Base-by-base conservation (phyloP, 139 green algal genomes). In the Chlamydomonas sp. region DNA sequence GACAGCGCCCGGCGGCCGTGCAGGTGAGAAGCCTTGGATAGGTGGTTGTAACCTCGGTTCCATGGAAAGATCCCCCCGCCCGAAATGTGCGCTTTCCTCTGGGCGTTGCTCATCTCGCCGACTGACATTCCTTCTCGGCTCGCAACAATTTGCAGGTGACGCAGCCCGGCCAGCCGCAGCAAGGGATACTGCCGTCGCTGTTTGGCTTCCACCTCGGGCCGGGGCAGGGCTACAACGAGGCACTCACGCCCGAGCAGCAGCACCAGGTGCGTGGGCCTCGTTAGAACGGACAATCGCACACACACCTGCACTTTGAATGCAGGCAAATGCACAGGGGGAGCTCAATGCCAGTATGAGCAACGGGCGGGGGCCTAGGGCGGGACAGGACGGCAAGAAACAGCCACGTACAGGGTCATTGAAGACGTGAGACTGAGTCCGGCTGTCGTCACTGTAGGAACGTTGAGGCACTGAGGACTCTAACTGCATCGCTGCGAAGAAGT, bases 211-310 rank as follows among this genome's bases (percentile, higher is more conserved):
- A 96, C 71, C 78, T 94, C 12, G 92, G 85, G 1, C 89, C 89
- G 59, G 92, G 88, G 4, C 82, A 91, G 71, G 89, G 84, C 18
- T 93, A 94, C 88, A 90, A 91, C 20, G 94, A 97, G 88, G 94
- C 93, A 0, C 88, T 98, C 14, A 96, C 96, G 3, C 95, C 96
- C 0, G 97, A 99, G 91, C 96, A 99, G 93, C 96, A 98, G 91
- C 97, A 99, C 87, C 97, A 99, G 92, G 93, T 95, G 78, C 82
- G 66, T 2, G 3, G 16, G 16, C 20, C 10, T 18, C 12, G 66
- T 18, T 71, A 18, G 10, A 14, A 71, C 12, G 66, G 10, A 18
- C 12, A 71, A 10, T 71, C 66, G 66, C 10, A 71, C 66, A 18
- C 66, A 71, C 10, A 14, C 66, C 12, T 10, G 66, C 31, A 49